Base-by-base conservation (phyloP, 78 protist species). In the Dictyostelium firmibasis region DNA sequence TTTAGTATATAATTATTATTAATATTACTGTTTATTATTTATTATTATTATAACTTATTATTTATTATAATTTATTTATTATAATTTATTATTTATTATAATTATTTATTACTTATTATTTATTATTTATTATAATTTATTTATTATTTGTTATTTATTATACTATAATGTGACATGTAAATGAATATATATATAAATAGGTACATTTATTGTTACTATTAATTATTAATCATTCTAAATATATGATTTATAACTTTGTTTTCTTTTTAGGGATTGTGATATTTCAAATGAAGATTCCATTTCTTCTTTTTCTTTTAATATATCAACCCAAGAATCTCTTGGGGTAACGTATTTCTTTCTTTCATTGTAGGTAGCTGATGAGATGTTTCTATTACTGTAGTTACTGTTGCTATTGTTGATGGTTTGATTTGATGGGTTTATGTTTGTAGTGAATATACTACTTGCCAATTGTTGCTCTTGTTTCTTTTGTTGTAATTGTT, bases 341-440 rank as follows among this genome's bases (percentile, higher is more conserved):
- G 94, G 94, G 43, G 94, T 89, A 4, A 89, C 94, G 81, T 89
- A 70, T 89, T 89, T 89, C 94, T 89, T 89, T 47, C 83, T 89
- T 27, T 89, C 94, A 1, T 25, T 31, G 8, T 81, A 72, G 6
- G 79, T 72, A 0, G 75, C 11, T 8, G 35, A n/a, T 4, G 74
- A 64, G 11, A 67, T 67, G n/a, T 67, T 67, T 27, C 35, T 23
- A 18, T 72, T 27, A 9, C 75, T 67, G 75, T 27, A 67, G 35
- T n/a, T 64, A 25, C 16, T 64, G 1, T 64, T 64, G 31, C 20
- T 57, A 29, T 60, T 62, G 23, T 62, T 62, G 29, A 8, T 62
- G 27, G 38, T 72, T 16, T 33, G 33, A 16, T 4, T 33, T 13
- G 44, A 29, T 16, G 79, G 36, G 16, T 72, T 72, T 33, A 33